phyloP scores from a whole-genome alignment of 768 basidiomycete genomes.

The Podaxis rugospora region DNA sequence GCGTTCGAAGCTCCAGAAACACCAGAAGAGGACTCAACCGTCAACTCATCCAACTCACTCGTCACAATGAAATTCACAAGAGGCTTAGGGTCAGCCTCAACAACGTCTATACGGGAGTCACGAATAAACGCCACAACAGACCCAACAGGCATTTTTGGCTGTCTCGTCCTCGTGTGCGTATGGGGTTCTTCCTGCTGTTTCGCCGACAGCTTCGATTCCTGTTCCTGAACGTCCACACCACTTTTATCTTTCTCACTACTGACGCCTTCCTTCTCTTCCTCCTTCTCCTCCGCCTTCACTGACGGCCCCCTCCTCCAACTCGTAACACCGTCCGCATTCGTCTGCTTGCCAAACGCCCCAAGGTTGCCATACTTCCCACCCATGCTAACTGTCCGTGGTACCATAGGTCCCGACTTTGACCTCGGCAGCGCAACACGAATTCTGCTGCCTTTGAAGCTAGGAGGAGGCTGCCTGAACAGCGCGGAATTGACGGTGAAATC shows the following conservation, averaged over 20 bases:
- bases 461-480: slow-evolving; percentile 49
- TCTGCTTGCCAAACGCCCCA: slow-evolving; percentile 39
- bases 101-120: slow-evolving; percentile 50
- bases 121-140: slow-evolving; percentile 73
- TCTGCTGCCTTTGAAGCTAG: slow-evolving; percentile 31
- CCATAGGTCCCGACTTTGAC: slow-evolving; percentile 24
- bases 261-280: slow-evolving; percentile 10
- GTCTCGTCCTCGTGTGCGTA: slow-evolving; percentile 14
- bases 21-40: slow-evolving; percentile 9
- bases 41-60: slow-evolving; percentile 64
- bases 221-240: neutral
- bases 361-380: slow-evolving; percentile 21
- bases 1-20: neutral
- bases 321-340: slow-evolving; percentile 33
- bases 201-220: neutral
- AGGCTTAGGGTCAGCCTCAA: slow-evolving; percentile 41
- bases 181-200: neutral
- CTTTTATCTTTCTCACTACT: neutral
- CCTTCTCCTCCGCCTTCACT: slow-evolving; percentile 17
- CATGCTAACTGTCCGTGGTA: slow-evolving; percentile 23
- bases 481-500: slow-evolving; percentile 64
- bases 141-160: slow-evolving; percentile 69
- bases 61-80: slow-evolving; percentile 72
- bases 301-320: slow-evolving; percentile 34
- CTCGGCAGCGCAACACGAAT: slow-evolving; percentile 40